Base-by-base conservation (phyloP, 352 stramenopile genomes). In the Pythium rishiriense region DNA sequence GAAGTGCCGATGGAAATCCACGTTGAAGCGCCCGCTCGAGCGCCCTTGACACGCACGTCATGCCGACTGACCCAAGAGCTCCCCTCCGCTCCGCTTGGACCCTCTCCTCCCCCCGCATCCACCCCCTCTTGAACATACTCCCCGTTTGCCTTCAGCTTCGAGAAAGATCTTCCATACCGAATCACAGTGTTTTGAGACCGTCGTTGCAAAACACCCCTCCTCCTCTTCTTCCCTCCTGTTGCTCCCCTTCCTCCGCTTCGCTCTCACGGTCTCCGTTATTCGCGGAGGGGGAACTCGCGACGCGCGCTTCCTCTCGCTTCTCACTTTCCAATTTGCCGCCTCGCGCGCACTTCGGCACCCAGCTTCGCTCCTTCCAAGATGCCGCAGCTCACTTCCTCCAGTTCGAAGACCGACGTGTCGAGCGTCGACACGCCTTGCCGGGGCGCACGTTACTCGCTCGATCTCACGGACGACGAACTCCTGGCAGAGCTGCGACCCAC, bases 361-460 rank as follows among this genome's bases (percentile, higher is more conserved):
- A 15, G 11, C 6, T 22, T 39, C 47, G 15, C 48, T 42, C 28
- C 31, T 22, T 52, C 46, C 4, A 42, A 24, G 41, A 66, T 66
- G 59, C 15, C 51, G 59, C 50, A 37, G 50, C 26, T 56, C 2
- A 4, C 22, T 19, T 12, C 29, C 19, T 17, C 42, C n/a, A n/a
- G n/a, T n/a, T n/a, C n/a, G n/a, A n/a, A n/a, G 24, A 63, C 51
- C 45, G 9, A 31, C 5, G 48, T 22, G 35, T 48, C 45, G 24
- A 49, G 58, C 53, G 51, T 64, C 47, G 46, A 61, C 52, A n/a
- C 42, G 7, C 56, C 31, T 49, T 35, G 48, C 48, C 28, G n/a
- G 25, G 66, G 53, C 49, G 26, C 55, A 33, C 60, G 59, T 24
- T 68, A 65, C 59, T 64, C 58, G 41, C 52, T 72, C 48, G 55